A percentile compares a stretch with the other conserved stretches of the same genome.
phyloP scores from a whole-genome alignment of 2,329 filamentous ascomycete species.

The Calonectria multiphialidica region DNA sequence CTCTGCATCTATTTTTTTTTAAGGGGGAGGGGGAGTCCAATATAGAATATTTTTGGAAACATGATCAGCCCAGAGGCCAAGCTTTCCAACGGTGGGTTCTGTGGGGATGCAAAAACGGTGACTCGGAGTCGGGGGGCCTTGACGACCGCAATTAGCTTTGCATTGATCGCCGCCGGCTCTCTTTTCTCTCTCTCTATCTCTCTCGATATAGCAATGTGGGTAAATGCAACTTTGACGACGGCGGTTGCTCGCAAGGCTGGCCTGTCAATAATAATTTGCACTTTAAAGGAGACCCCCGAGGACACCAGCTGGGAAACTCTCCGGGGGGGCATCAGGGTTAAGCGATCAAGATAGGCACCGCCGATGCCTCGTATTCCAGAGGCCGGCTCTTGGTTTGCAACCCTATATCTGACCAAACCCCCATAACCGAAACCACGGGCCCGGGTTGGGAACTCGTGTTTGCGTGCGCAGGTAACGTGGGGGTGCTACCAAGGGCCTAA shows the following conservation, averaged over 20 bases:
- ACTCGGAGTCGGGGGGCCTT: slow-evolving; percentile 5
- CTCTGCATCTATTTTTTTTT: not conserved
- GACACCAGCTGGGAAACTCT: not conserved
- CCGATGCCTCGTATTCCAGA: slow-evolving; percentile 1
- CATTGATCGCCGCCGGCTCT: slow-evolving; percentile 15
- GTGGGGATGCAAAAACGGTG: slow-evolving; percentile 12
- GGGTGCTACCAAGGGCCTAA: not conserved
- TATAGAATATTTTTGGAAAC: slow-evolving; percentile 23
- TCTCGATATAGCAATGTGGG: not conserved
- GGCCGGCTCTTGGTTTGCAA: not conserved
- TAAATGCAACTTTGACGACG: slow-evolving; percentile 25
- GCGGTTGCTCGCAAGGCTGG: not conserved
- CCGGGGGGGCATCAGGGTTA: too few relatives aligned
- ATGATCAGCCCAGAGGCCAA: slow-evolving; percentile 1
- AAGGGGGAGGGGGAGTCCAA: not conserved
- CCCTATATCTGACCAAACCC: not conserved
- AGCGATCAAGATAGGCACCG: not conserved
- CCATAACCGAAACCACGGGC: not conserved
- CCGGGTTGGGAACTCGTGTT: not conserved
- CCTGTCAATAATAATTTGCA: slow-evolving; percentile 15
- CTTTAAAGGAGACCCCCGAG: too few relatives aligned
- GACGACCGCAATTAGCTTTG: slow-evolving; percentile 2
- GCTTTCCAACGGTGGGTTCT: slow-evolving; percentile 2
- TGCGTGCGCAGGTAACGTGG: not conserved
- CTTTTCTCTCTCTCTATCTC: too few relatives aligned